Conservation (phyloP, 768 basidiomycete genomes). For the Calocybe indica region DNA sequence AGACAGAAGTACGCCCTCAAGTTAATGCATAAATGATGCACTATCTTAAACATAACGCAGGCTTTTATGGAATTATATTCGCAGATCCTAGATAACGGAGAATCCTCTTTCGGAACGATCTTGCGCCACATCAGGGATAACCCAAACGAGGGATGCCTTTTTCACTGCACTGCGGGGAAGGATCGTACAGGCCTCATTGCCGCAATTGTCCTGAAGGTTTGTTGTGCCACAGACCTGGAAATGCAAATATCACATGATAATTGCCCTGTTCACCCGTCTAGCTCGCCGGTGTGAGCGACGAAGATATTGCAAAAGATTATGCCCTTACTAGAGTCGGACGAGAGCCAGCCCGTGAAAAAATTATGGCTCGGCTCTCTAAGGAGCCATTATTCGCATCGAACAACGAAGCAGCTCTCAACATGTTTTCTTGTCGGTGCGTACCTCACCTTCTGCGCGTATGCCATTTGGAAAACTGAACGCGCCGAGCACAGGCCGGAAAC, state of each 20-base stretch:
- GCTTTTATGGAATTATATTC: conserved; percentile 78
- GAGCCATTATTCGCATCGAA: conserved; percentile 73
- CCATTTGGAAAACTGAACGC: conserved; percentile 1
- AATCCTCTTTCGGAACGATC: conserved; percentile 60
- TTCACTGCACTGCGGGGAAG: conserved; percentile 85
- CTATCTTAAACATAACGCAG: conserved; percentile 26
- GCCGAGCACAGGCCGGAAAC: conserved; percentile 50
- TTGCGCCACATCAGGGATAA: conserved; percentile 69
- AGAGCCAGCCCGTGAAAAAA: conserved; percentile 67
- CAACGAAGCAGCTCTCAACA: conserved; percentile 71
- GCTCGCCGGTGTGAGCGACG: conserved; percentile 70
- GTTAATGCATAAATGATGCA: background rate
- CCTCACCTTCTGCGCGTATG: background rate
- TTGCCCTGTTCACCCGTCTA: conserved; percentile 17
- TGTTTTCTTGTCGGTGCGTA: conserved; percentile 72
- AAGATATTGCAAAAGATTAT: conserved; percentile 65
- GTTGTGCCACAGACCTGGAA: background rate
- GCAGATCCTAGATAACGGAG: conserved; percentile 75
- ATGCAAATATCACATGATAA: background rate
- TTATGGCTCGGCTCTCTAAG: conserved; percentile 61
- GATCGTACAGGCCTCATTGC: conserved; percentile 77
- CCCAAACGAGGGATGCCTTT: conserved; percentile 57
- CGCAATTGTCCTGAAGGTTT: conserved; percentile 65
- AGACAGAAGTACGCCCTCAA: conserved; percentile 52
- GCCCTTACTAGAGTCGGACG: conserved; percentile 74